A percentile compares a stretch with the other conserved stretches of the same genome.
Evolutionary conservation across 2,329 filamentous ascomycete genomes (phyloP).

Genomic region (Fusarium sp.): DNA sequence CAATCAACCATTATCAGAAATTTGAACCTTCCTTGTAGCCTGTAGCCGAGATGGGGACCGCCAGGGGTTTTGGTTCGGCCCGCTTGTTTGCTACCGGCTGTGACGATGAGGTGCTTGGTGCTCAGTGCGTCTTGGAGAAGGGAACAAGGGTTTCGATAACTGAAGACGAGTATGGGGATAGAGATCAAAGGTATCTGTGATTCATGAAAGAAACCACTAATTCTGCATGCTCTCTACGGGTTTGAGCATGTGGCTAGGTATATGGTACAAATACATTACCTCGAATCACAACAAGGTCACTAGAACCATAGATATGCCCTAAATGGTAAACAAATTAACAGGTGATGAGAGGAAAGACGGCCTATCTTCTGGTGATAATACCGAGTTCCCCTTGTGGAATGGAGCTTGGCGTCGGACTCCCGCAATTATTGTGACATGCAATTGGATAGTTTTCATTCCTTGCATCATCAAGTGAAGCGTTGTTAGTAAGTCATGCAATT

Average conservation of each 20-base stretch:
- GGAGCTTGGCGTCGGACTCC: slow-evolving; percentile 36
- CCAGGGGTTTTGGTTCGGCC: slow-evolving; percentile 28
- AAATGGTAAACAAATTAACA: not conserved
- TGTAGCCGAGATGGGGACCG: slow-evolving; percentile 20
- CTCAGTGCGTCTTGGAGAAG: slow-evolving; percentile 24
- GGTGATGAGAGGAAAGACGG: not conserved
- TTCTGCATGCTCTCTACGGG: not conserved
- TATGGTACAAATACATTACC: not conserved
- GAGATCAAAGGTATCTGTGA: not conserved
- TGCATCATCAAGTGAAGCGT: not conserved
- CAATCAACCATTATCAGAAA: slow-evolving; percentile 30
- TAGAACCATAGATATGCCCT: not conserved
- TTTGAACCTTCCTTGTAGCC: slow-evolving; percentile 18
- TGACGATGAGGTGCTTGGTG: slow-evolving; percentile 24
- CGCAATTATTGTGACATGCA: slow-evolving; percentile 15
- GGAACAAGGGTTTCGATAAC: slow-evolving; percentile 6
- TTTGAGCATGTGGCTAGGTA: not conserved
- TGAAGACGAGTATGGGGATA: not conserved
- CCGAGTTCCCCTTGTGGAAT: slow-evolving; percentile 11
- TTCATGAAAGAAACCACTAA: not conserved
- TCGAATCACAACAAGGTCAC: no score
- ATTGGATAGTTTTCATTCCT: slow-evolving; percentile 14
- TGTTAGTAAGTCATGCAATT: slow-evolving; percentile 9
- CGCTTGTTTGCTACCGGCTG: slow-evolving; percentile 16
- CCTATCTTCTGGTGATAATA: slow-evolving; percentile 5